Evolutionary conservation across 2,329 filamentous ascomycete genomes (phyloP).

Genomic region (Colletotrichum viniferum): DNA sequence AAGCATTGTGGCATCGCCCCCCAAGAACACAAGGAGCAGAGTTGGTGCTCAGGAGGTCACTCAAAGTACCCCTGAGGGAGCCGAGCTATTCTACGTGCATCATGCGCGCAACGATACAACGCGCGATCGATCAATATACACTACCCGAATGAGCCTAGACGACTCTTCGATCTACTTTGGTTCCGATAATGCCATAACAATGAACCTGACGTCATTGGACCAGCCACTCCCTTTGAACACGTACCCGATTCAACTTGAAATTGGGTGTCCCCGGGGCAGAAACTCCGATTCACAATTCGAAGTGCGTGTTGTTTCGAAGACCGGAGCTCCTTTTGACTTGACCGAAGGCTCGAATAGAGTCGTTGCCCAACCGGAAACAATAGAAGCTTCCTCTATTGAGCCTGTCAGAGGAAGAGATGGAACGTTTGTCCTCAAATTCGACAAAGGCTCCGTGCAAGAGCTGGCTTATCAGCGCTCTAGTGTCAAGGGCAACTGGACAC

Average conservation of each 20-base stretch:
- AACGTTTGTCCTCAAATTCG: conserved; percentile 19
- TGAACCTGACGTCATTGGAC: conserved; percentile 33
- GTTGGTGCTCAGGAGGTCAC: conserved; percentile 37
- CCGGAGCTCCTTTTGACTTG: conserved; percentile 28
- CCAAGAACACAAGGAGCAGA: conserved; percentile 14
- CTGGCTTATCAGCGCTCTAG: conserved; percentile 25
- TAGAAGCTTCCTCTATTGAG: conserved; percentile 11
- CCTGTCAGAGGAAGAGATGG: not conserved
- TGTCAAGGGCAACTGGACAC: conserved; percentile 18
- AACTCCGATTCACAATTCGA: not conserved
- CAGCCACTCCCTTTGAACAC: conserved; percentile 33
- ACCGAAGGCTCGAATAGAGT: conserved; percentile 28
- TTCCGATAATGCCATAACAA: conserved; percentile 31
- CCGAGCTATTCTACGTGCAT: conserved; percentile 39
- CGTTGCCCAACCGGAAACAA: conserved; percentile 23
- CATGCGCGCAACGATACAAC: conserved; percentile 35
- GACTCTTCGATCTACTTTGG: conserved; percentile 26
- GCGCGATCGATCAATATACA: conserved; percentile 31
- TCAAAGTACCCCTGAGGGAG: conserved; percentile 27
- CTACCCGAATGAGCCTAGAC: conserved; percentile 34
- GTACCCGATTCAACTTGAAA: conserved; percentile 30
- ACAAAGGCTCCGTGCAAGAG: not conserved
- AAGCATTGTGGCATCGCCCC: conserved; percentile 37
- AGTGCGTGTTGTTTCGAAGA: conserved; percentile 25
- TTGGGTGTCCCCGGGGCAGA: not conserved